These are phyloP conservation scores for Arbutus unedo DNA, from an alignment of 148 eudicot genomes.

Conservation along the genomic window DNA sequence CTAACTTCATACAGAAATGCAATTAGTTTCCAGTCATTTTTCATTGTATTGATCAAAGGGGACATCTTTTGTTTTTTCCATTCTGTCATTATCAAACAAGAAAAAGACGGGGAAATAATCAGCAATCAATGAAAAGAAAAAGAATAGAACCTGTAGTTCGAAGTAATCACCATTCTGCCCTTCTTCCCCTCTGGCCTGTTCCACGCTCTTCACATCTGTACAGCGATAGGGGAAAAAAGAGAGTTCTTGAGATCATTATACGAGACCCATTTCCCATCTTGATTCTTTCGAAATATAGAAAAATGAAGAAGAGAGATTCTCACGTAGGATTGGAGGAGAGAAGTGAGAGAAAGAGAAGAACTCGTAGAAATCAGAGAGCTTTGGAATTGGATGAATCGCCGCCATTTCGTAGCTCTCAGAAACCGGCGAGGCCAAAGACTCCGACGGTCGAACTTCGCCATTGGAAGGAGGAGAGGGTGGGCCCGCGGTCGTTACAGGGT, in stretches of 20 bases:
- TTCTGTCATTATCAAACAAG: background rate
- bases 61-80: background rate
- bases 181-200: slow-evolving; percentile 40
- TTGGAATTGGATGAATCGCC: slow-evolving; percentile 85
- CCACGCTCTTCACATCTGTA: slow-evolving; percentile 66
- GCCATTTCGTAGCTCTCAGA: slow-evolving; percentile 81
- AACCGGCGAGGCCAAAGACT: slow-evolving; percentile 28
- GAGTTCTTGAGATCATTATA: background rate
- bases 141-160: slow-evolving; percentile 65
- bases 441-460: slow-evolving; percentile 25
- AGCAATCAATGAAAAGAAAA: background rate
- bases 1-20: background rate
- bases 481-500: slow-evolving; percentile 20
- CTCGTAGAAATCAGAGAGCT: slow-evolving; percentile 83
- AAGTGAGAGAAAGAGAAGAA: slow-evolving; percentile 84
- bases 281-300: background rate
- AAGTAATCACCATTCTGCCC: slow-evolving; percentile 80
- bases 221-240: background rate
- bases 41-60: background rate
- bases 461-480: slow-evolving; percentile 24
- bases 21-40: background rate
- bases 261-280: background rate
- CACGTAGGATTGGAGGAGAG: slow-evolving; percentile 75
- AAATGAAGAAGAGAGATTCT: slow-evolving; percentile 5
- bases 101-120: background rate